These are phyloP conservation scores for Metschnikowia santaceciliae DNA, from an alignment of 805 yeast species.

Conservation along the genomic window DNA sequence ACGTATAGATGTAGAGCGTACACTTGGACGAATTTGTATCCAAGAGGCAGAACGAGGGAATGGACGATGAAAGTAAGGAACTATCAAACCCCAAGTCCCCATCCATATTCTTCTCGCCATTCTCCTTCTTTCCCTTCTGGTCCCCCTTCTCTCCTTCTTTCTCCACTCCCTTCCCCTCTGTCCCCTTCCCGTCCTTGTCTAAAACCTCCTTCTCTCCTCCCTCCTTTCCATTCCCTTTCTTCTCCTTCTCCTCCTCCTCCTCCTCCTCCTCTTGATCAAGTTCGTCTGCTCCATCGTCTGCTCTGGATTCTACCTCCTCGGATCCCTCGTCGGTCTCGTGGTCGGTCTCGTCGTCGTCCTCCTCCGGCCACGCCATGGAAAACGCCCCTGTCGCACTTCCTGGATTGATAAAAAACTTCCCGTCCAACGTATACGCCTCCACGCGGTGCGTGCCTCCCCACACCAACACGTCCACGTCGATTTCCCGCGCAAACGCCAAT, in stretches of 20 bases:
- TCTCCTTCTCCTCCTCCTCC: not conserved
- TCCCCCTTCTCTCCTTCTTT: not conserved
- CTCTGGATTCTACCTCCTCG: slow-evolving; percentile 17
- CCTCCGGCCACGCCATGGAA: slow-evolving; percentile 57
- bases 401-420: slow-evolving; percentile 91
- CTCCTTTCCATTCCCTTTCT: not conserved
- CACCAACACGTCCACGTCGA: slow-evolving; percentile 85
- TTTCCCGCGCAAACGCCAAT: slow-evolving; percentile 76
- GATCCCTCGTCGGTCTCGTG: slow-evolving; percentile 22
- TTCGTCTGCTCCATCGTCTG: not conserved
- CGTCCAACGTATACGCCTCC: slow-evolving; percentile 90
- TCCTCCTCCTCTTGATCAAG: not conserved
- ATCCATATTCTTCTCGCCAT: not conserved
- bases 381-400: slow-evolving; percentile 96
- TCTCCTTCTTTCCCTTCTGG: not conserved
- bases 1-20: slow-evolving; percentile 80
- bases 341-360: slow-evolving; percentile 15
- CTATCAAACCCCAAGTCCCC: no score
- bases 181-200: not conserved
- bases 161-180: not conserved
- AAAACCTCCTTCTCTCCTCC: not conserved
- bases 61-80: slow-evolving; percentile 15
- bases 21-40: slow-evolving; percentile 81
- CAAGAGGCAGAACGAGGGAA: slow-evolving; percentile 84
- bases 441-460: slow-evolving; percentile 94